Conservation (phyloP, 2,329 filamentous ascomycete genomes). For the Exophiala phaeomuriformis region DNA sequence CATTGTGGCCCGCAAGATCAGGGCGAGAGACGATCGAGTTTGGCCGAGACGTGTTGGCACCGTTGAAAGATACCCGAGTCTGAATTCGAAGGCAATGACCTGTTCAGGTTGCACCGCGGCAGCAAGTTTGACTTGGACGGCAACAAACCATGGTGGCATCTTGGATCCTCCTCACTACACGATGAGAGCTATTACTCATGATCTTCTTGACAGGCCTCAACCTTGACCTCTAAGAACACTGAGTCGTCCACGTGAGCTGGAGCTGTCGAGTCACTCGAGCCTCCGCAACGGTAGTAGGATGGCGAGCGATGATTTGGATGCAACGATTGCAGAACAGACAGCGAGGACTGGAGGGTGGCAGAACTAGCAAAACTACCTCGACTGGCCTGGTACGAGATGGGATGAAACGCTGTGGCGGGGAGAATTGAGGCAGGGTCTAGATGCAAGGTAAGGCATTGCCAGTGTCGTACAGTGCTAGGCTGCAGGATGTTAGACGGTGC, state of each 20-base stretch:
- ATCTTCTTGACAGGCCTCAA: neutral
- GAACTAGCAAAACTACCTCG: too few relatives aligned
- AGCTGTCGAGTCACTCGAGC: too few relatives aligned
- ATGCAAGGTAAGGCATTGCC: neutral
- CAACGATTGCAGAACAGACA: constrained; percentile 11
- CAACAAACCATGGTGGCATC: constrained; percentile 11
- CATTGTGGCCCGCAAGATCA: constrained; percentile 7
- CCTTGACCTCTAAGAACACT: neutral
- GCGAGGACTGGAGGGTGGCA: neutral
- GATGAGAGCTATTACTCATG: neutral
- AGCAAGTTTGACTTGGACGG: constrained; percentile 16
- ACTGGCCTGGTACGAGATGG: neutral
- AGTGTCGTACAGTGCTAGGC: neutral
- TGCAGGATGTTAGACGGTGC: neutral
- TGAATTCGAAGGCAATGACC: neutral
- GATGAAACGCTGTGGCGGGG: constrained; percentile 16
- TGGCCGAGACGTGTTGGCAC: neutral
- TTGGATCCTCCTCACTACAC: neutral
- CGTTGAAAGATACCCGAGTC: neutral
- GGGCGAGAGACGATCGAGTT: constrained; percentile 6
- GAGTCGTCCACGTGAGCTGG: neutral
- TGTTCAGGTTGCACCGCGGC: constrained; percentile 19
- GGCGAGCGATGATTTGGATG: constrained; percentile 5
- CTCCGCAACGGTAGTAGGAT: neutral
- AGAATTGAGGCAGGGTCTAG: neutral